Conservation (phyloP, 441 rosid genomes). For the Oxalis stricta region DNA sequence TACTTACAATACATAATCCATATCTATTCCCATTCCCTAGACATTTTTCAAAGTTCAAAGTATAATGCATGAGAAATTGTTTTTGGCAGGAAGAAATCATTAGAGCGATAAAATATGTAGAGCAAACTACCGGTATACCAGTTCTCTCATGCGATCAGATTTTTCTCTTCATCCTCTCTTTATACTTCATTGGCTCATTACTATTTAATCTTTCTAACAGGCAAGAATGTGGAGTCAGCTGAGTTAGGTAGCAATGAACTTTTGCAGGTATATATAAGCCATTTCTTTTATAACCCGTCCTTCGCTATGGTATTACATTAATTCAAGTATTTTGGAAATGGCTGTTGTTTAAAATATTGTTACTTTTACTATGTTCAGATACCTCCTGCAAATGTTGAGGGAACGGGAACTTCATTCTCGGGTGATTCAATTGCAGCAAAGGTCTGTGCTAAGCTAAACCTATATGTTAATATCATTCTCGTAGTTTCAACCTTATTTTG, state of each 20-base stretch:
- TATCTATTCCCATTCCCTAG: background rate
- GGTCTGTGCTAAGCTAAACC: slow-evolving; percentile 30
- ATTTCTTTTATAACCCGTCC: background rate
- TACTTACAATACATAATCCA: slow-evolving; percentile 15
- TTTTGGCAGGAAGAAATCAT: slow-evolving; percentile 73
- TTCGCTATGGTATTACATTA: too few species aligned
- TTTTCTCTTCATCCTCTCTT: background rate
- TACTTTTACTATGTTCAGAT: slow-evolving; percentile 26
- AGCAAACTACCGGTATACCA: slow-evolving; percentile 80
- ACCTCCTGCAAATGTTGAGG: slow-evolving; percentile 33
- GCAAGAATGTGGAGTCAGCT: slow-evolving; percentile 41
- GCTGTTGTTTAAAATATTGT: slow-evolving; percentile 4
- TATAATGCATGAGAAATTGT: background rate
- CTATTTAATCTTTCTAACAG: slow-evolving; percentile 19
- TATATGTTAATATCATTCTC: background rate
- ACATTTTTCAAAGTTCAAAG: background rate
- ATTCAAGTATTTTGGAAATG: too few species aligned
- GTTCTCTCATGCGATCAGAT: slow-evolving; percentile 2
- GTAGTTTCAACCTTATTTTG: slow-evolving; percentile 3
- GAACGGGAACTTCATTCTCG: slow-evolving; percentile 72
- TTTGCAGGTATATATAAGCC: slow-evolving; percentile 46
- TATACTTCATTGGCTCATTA: slow-evolving; percentile 7
- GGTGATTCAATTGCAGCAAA: slow-evolving; percentile 59
- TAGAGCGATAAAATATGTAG: slow-evolving; percentile 62
- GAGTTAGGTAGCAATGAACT: slow-evolving; percentile 41